Conservation (phyloP, 805 yeast species). For the Saturnispora ahearnii region DNA sequence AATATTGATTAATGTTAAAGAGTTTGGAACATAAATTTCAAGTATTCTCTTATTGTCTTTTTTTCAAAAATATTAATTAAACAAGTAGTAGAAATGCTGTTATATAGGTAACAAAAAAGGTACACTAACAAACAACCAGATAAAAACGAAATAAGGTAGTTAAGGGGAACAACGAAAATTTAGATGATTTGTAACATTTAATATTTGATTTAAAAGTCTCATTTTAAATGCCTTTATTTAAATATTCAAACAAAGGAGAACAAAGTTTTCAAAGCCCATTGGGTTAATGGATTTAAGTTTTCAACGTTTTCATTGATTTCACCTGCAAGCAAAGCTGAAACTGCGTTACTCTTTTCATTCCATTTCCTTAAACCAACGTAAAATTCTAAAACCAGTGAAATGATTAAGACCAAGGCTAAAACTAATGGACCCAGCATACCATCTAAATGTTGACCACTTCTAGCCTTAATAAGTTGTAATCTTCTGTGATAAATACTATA, state of each 20-base stretch:
- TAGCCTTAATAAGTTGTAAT: conserved; percentile 60
- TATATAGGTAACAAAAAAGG: background rate
- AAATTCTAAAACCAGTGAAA: conserved; percentile 65
- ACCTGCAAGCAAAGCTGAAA: conserved; percentile 11
- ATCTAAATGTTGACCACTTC: conserved; percentile 84
- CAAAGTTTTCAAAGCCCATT: conserved; percentile 18
- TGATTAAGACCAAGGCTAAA: conserved; percentile 58
- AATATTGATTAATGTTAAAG: background rate
- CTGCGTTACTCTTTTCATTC: conserved; percentile 17
- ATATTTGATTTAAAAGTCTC: no score
- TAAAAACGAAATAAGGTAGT: background rate
- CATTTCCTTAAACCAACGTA: conserved; percentile 46
- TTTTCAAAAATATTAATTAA: background rate
- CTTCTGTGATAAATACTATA: conserved; percentile 67
- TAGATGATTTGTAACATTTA: no score
- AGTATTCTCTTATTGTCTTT: background rate
- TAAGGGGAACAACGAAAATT: background rate
- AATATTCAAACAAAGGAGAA: conserved; percentile 16
- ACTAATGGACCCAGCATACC: conserved; percentile 84
- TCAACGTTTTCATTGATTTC: conserved; percentile 14
- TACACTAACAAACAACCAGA: background rate
- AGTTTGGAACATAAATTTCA: no score
- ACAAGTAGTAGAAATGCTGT: background rate
- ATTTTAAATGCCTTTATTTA: background rate
- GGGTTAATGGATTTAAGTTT: conserved; percentile 22